Conservation (phyloP, 2,329 filamentous ascomycete species). For the Hymenoscyphus infarciens region DNA sequence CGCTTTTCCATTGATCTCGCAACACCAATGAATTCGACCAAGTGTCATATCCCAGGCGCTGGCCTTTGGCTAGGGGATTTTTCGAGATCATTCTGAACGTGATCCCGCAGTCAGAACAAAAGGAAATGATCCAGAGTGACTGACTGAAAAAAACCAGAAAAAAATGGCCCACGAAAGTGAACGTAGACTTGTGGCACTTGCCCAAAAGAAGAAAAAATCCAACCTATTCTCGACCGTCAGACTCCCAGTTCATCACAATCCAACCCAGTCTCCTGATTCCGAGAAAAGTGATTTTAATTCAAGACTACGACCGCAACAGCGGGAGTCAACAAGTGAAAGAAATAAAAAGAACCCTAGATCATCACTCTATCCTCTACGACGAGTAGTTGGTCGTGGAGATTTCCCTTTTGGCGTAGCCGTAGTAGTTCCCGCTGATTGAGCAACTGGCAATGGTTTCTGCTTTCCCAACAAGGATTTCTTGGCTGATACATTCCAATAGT, state of each 20-base stretch:
- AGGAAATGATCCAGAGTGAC: no score
- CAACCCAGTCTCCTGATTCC: not conserved
- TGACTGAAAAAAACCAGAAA: no score
- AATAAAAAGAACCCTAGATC: not conserved
- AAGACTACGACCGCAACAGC: constrained; percentile 1
- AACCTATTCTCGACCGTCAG: no score
- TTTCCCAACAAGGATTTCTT: constrained; percentile 46
- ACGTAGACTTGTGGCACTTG: not conserved
- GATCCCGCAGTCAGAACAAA: no score
- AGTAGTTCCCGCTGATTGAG: constrained; percentile 16
- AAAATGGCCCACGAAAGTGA: not conserved
- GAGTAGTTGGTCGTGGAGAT: constrained; percentile 29
- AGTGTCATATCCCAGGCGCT: no score
- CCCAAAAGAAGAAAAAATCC: not conserved
- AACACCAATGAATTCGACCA: no score
- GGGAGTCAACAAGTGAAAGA: constrained; percentile 1
- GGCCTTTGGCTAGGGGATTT: no score
- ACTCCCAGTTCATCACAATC: not conserved
- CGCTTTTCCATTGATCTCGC: no score
- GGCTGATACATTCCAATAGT: constrained; percentile 83
- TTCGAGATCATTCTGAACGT: no score
- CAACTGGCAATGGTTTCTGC: constrained; percentile 32
- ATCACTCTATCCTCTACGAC: constrained; percentile 30
- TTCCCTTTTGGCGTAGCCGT: constrained; percentile 31
- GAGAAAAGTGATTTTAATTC: not conserved